Conservation (phyloP, 2,329 filamentous ascomycete genomes). For the Trichoderma sp. region DNA sequence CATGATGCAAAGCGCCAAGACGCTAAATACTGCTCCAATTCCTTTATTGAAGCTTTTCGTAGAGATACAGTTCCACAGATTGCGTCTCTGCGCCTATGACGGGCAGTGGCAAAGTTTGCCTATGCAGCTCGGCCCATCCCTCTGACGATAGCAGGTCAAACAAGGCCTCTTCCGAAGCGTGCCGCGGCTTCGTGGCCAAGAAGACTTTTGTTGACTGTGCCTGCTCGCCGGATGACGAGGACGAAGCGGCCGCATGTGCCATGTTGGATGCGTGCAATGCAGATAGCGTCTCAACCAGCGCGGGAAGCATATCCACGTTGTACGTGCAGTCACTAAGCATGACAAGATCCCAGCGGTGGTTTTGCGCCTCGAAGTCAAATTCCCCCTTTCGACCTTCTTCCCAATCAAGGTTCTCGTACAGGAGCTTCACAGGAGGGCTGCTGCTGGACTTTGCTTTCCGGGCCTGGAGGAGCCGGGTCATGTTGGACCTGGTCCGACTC, state of each 20-base stretch:
- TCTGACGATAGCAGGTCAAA: slow-evolving; percentile 52
- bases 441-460: background rate
- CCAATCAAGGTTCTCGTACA: slow-evolving; percentile 63
- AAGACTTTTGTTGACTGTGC: slow-evolving; percentile 50
- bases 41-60: slow-evolving; percentile 43
- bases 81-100: slow-evolving; percentile 51
- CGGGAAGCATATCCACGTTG: slow-evolving; percentile 59
- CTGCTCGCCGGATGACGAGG: slow-evolving; percentile 28
- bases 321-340: slow-evolving; percentile 65
- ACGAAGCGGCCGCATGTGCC: slow-evolving; percentile 26
- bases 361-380: slow-evolving; percentile 48
- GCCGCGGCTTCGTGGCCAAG: slow-evolving; percentile 60
- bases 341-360: slow-evolving; percentile 55
- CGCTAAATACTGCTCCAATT: background rate
- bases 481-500: slow-evolving; percentile 53
- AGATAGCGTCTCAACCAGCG: slow-evolving; percentile 57
- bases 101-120: slow-evolving; percentile 50
- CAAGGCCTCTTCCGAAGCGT: slow-evolving; percentile 55
- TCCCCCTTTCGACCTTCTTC: slow-evolving; percentile 51
- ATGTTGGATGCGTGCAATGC: slow-evolving; percentile 50
- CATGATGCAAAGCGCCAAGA: background rate
- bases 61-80: slow-evolving; percentile 57
- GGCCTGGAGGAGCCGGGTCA: slow-evolving; percentile 39
- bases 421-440: slow-evolving; percentile 36
- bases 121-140: slow-evolving; percentile 51